Percentiles rank a stretch among this genome's conserved stretches.
Conservation (phyloP, 1,139 yeast species). For the Blastobotrys malaysiensis region DNA sequence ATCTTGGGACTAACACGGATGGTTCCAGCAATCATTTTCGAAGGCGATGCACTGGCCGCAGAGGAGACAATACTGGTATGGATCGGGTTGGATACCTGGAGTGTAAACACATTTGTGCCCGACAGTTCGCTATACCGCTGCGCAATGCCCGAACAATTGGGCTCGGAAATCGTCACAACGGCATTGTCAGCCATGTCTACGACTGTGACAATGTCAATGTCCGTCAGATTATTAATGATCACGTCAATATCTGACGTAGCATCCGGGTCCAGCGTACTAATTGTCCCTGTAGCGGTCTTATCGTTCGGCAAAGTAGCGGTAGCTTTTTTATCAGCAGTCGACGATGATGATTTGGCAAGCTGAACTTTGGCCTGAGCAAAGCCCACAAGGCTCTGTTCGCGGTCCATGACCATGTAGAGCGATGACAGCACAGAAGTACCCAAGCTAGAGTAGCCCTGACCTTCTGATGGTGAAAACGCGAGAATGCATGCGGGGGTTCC, state of each 20-base stretch:
- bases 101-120: not conserved
- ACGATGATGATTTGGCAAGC: not conserved
- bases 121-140: not conserved
- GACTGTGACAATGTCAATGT: constrained; percentile 5
- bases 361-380: constrained; percentile 41
- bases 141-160: not conserved
- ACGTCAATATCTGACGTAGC: constrained; percentile 8
- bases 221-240: constrained; percentile 14
- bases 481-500: constrained; percentile 58
- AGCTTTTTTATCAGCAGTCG: not conserved
- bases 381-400: constrained; percentile 54
- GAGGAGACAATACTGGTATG: not conserved
- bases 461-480: constrained; percentile 47
- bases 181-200: not conserved
- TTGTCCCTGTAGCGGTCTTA: not conserved
- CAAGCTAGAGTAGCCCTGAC: constrained; percentile 49
- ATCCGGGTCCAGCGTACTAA: not conserved
- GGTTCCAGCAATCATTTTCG: not conserved
- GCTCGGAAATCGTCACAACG: not conserved
- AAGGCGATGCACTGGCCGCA: not conserved
- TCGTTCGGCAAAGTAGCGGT: not conserved
- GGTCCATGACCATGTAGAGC: constrained; percentile 62
- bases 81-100: not conserved
- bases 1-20: not conserved
- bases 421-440: constrained; percentile 58